Percentiles rank a stretch among this genome's conserved stretches.
phyloP scores from a whole-genome alignment of 108 stramenopile species.

The Aurantiochytrium sp. region DNA sequence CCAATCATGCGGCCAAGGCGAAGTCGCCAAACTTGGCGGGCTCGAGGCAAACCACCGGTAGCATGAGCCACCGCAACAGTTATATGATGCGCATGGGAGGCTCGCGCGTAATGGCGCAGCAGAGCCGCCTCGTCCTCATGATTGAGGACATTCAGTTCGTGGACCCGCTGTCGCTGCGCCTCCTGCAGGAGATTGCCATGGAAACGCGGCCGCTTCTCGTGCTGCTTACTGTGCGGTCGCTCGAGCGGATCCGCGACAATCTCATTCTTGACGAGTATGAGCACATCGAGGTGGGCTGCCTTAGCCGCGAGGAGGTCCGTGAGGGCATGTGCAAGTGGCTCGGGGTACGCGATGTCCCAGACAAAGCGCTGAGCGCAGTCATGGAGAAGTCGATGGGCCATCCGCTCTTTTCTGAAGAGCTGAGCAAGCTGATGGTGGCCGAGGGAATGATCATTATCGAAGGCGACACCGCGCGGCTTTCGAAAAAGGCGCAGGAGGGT shows the following conservation, averaged over 20 bases:
- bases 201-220: not conserved
- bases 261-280: not conserved
- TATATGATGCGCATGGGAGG: not conserved
- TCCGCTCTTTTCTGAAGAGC: slow-evolving; percentile 16
- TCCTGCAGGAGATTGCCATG: not conserved
- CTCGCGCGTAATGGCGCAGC: not conserved
- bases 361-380: not conserved
- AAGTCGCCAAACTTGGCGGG: not conserved
- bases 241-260: not conserved
- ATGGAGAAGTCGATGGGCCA: not conserved
- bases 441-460: slow-evolving; percentile 9
- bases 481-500: slow-evolving; percentile 13
- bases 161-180: not conserved
- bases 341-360: not conserved
- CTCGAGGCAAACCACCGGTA: too few species aligned
- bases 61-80: not conserved
- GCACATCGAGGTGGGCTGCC: not conserved
- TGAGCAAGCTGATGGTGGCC: slow-evolving; percentile 1
- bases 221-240: not conserved
- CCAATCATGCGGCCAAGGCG: not conserved
- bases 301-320: not conserved
- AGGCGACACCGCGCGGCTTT: not conserved
- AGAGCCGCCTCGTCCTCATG: not conserved
- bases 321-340: slow-evolving; percentile 33
- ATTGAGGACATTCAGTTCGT: not conserved